Evolutionary conservation across 768 basidiomycete species (phyloP).

Genomic region (Pulveroboletus sp.): DNA sequence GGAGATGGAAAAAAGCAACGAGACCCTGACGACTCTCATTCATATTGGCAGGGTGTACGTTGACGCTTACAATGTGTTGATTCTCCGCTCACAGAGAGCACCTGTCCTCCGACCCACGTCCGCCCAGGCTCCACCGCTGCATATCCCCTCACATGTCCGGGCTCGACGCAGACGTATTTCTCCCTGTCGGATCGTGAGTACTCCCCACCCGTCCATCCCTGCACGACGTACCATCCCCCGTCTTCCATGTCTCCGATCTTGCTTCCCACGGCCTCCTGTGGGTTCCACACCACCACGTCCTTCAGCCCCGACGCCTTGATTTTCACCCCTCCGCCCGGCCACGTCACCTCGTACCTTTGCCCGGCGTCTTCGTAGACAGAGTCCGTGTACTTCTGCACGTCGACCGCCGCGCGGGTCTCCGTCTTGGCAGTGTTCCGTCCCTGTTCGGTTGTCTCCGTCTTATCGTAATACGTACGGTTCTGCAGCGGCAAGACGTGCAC

Average conservation of each 20-base stretch:
- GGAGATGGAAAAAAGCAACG: neutral
- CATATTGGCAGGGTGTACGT: neutral
- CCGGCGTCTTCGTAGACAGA: slow-evolving; percentile 70
- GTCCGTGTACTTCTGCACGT: slow-evolving; percentile 66
- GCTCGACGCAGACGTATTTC: slow-evolving; percentile 86
- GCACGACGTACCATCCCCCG: slow-evolving; percentile 68
- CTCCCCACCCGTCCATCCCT: neutral
- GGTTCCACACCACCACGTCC: slow-evolving; percentile 96
- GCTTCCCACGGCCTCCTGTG: slow-evolving; percentile 60
- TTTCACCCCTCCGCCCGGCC: slow-evolving; percentile 54
- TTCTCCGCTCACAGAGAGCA: slow-evolving; percentile 44
- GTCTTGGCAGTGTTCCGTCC: slow-evolving; percentile 45
- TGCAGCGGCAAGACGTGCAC: slow-evolving; percentile 64
- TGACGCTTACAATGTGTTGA: neutral
- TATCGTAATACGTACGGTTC: slow-evolving; percentile 71
- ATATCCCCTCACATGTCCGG: slow-evolving; percentile 78
- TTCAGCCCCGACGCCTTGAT: slow-evolving; percentile 56
- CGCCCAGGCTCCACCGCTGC: slow-evolving; percentile 56
- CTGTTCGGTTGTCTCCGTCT: slow-evolving; percentile 60
- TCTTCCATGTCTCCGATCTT: slow-evolving; percentile 89
- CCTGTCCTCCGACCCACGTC: slow-evolving; percentile 76
- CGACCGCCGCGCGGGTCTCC: slow-evolving; percentile 60
- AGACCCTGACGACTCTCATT: neutral
- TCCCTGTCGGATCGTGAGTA: slow-evolving; percentile 48
- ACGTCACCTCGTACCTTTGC: slow-evolving; percentile 52